Base-by-base conservation (phyloP, 2,329 filamentous ascomycete genomes). In the Venturia asperata region DNA sequence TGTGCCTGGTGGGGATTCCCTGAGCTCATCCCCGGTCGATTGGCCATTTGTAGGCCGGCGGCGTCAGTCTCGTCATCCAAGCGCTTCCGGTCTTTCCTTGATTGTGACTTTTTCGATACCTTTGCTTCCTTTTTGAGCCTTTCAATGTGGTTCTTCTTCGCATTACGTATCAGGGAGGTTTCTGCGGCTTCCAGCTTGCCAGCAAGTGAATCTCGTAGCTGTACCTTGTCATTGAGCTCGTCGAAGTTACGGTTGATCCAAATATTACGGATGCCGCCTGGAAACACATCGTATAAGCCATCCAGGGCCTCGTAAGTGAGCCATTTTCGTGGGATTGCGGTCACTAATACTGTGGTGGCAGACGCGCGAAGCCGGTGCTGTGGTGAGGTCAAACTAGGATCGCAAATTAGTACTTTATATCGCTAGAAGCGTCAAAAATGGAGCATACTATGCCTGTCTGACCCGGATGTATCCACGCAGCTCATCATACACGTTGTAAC, bases 181-280 rank as follows among this genome's bases (percentile, higher is more conserved):
- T 97, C 89, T 1, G 93, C 93, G 10, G 77, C 77, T 72, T 99
- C 94, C 0, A 99, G 83, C 65, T 81, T 79, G 52, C 82, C 75
- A 60, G 93, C 91, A 17, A 96, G 79, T 10, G 83, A 78, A 67
- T 92, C 85, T 56, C 94, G 85, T 68, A 85, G 79, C 61, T 90
- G 84, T 58, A 97, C 89, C 74, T 97, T 97, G 67, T 92, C 88
- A 60, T 90, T 83, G 13, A 99, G 82, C 10, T 87, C 83, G 55
- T 92, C 90, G 69, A 91, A 88, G 72, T 99, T 90, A 67, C 93
- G 85, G 67, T 97, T 99, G 70, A 99, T 87, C 92, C 93, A 99
- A 60, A 99, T 90, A 70, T 97, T 97, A 67, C 91, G 86, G 72
- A 99, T 88, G 39, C 94, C 94, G 24, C 94, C 94, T 0, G 94